Base-by-base conservation (phyloP, 208 protist genomes). In the Leishmania braziliensis region DNA sequence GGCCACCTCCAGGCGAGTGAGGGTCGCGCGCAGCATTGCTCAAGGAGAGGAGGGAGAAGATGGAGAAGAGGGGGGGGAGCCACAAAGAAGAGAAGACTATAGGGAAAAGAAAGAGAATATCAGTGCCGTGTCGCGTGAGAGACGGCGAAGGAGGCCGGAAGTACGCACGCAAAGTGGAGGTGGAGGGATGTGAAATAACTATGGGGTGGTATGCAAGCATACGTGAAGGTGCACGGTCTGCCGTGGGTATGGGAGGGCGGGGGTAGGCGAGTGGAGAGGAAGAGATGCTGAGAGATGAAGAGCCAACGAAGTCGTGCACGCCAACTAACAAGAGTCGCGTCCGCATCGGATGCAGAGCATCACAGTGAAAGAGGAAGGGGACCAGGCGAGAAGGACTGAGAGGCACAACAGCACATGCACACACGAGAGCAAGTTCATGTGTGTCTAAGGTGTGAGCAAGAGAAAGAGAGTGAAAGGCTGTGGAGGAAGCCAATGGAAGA, bases 1-100 rank as follows among this genome's bases (percentile, higher is more conserved):
- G 43, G 77, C 77, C 82, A 81, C 70, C 77, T 56, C 62, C 77
- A 85, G 82, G 62, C 68, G 51, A 43, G 71, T 29, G 43, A 85
- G 72, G 71, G 82, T 85, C 5, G 77, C 51, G 54, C 82, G 82
- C 70, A 85, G 77, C 82, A 85, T 85, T n/a, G 68, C 56, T 56
- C 53, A 62, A 29, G 10, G 56, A 62, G 56, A 26, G 56, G 10
- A 5, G 56, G 70, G 54, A 76, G 71, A n/a, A 50, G 20, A 56
- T 6, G 39, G 58, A 73, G 29, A n/a, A 70, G 53, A 20, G 66
- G 39, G 26, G 33, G 23, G 9, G 62, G 8, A 39, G 36, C 36
- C 36, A 39, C 36, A 39, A 39, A 39, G 36, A 39, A 39, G 36
- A 39, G 36, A 39, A 39, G 36, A 39, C 36, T 39, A 39, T 39